Conservation (phyloP, 169 alveolate genomes). For the Cryptosporidium muris region DNA sequence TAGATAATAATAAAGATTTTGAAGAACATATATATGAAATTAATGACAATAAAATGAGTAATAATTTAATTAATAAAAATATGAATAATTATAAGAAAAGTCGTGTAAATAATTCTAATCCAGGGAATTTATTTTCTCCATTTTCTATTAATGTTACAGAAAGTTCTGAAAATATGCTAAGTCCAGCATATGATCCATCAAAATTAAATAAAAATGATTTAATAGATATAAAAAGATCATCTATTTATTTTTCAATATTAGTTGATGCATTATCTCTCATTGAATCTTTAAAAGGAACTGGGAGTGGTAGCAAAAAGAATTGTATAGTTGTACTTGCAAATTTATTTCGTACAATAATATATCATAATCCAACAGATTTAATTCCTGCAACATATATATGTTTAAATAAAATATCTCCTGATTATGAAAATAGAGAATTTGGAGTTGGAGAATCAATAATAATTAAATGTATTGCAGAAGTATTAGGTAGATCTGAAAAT, state of each 20-base stretch:
- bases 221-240: constrained; percentile 15
- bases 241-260: constrained; percentile 75
- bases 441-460: constrained; percentile 96
- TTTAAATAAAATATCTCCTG: constrained; percentile 91
- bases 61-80: too few species aligned
- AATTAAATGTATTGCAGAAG: constrained; percentile 92
- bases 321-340: constrained; percentile 82
- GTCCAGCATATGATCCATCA: constrained; percentile 55
- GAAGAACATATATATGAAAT: too few species aligned
- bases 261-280: constrained; percentile 81
- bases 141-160: constrained; percentile 10
- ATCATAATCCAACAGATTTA: constrained; percentile 83
- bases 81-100: too few species aligned
- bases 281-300: constrained; percentile 86
- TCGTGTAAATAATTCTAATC: background rate
- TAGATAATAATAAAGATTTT: too few species aligned
- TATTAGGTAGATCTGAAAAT: constrained; percentile 90
- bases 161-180: constrained; percentile 45
- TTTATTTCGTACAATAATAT: constrained; percentile 77
- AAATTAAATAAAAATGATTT: constrained; percentile 12
- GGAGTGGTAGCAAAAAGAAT: constrained; percentile 86
- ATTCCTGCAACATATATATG: constrained; percentile 83
- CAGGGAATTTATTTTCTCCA: constrained; percentile 28
- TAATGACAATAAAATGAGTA: too few species aligned
- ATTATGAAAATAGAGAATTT: constrained; percentile 91